phyloP scores from a whole-genome alignment of 129 eudicot genomes.

The Deinandra increscens region DNA sequence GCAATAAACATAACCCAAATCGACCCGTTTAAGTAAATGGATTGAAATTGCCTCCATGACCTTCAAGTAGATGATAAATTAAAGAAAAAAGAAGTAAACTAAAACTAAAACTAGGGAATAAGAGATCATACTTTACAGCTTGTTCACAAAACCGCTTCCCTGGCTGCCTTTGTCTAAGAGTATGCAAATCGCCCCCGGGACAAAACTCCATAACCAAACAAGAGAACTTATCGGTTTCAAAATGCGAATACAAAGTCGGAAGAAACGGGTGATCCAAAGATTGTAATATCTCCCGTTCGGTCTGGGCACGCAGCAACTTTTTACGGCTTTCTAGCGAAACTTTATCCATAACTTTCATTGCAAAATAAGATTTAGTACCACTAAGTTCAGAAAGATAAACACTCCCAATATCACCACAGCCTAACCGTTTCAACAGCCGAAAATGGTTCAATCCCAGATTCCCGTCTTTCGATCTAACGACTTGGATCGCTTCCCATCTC shows the following conservation, averaged over 20 bases:
- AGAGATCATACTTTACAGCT: constrained; percentile 76
- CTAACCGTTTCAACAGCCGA: constrained; percentile 65
- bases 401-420: constrained; percentile 87
- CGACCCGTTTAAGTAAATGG: background rate
- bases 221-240: constrained; percentile 77
- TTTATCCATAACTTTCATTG: constrained; percentile 87
- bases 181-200: constrained; percentile 83
- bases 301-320: constrained; percentile 69
- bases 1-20: background rate
- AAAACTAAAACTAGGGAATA: background rate
- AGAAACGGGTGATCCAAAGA: constrained; percentile 82
- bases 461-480: constrained; percentile 58
- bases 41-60: background rate
- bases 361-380: constrained; percentile 72
- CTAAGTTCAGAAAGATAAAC: constrained; percentile 76
- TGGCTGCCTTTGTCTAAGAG: constrained; percentile 75
- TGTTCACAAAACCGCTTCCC: constrained; percentile 80
- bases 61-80: background rate
- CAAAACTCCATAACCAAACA: constrained; percentile 93
- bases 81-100: background rate
- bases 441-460: constrained; percentile 67
- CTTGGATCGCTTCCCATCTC: constrained; percentile 90
- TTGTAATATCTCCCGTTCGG: constrained; percentile 75
- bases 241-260: constrained; percentile 71
- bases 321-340: constrained; percentile 62